Evolutionary conservation across 2,329 filamentous ascomycete species (phyloP), one percentile per base, ranked within the genome.

Genomic region (Botrytis medusae): DNA sequence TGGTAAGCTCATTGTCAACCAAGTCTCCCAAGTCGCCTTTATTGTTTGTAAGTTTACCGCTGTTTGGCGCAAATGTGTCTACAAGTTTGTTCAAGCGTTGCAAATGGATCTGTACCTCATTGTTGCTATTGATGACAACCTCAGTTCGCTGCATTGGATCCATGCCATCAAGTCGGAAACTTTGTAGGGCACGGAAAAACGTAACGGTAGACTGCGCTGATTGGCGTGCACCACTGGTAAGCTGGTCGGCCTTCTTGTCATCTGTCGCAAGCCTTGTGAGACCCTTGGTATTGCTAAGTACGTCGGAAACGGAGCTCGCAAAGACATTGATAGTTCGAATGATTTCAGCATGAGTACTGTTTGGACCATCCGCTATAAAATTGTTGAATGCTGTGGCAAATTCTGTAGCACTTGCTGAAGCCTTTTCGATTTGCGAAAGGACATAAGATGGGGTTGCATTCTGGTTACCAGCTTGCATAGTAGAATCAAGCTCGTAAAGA

Each of bases 371-470:
- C 12, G 95, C 96, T 79, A 99, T 97, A 82, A 97, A 98, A 83
- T 97, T 97, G 85, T 98, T 99, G 87, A 98, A 99, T 0, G 96
- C 92, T 0, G 95, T 98, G 1, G 95, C 96, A 83, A 99, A 99
- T 81, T 99, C 96, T 83, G 97, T 98, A 20, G 96, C 94, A 77
- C 91, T 97, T 16, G 94, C 90, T 12, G 95, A 96, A 0, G 96
- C 95, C 85, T 98, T 99, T 82, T 99, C 96, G 74, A 98, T 95
- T 82, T 98, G 95, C 2, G 95, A 98, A 69, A 99, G 87, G 20
- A 99, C 95, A 81, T 97, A 98, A 1, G 95, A 90, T 22, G 96
- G 94, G 59, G 95, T 97, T 1, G 96, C 96, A 80, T 97, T 99
- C 84, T 98, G 96, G 84, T 99, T 99, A 82, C 96, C 96, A 59